Percentiles rank a stretch among this genome's conserved stretches.
Evolutionary conservation across 202 grass and related monocot species (phyloP).

Genomic region (Panicum hallii): DNA sequence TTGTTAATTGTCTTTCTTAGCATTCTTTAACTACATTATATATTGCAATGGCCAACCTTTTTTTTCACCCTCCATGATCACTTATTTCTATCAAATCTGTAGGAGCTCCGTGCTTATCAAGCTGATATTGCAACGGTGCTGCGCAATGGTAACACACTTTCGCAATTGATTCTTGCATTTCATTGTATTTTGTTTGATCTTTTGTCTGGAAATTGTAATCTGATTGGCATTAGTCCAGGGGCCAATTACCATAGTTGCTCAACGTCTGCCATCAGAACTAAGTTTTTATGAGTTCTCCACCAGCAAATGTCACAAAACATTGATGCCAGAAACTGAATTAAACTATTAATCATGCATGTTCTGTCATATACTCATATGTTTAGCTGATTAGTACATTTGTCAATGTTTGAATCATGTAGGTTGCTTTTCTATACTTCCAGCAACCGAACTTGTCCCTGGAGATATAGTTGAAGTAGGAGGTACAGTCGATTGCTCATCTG

Average conservation of each 20-base stretch:
- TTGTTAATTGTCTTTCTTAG: constrained; percentile 19
- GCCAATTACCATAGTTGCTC: not conserved
- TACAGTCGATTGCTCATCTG: constrained; percentile 46
- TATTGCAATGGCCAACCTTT: constrained; percentile 13
- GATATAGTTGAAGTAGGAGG: constrained; percentile 99
- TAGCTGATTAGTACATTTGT: constrained; percentile 34
- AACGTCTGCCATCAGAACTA: not conserved
- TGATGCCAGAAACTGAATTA: not conserved
- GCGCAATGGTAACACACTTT: constrained; percentile 79
- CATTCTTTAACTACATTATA: constrained; percentile 29
- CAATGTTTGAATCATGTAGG: constrained; percentile 67
- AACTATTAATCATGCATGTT: not conserved
- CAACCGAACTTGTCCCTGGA: constrained; percentile 96
- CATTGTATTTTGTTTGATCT: constrained; percentile 5
- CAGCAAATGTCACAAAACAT: not conserved
- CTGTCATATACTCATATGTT: constrained; percentile 21
- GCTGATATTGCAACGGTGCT: constrained; percentile 96
- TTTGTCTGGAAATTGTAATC: not conserved
- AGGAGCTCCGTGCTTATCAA: constrained; percentile 98
- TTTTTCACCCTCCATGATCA: constrained; percentile 33
- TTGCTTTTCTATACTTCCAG: constrained; percentile 97
- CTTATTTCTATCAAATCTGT: constrained; percentile 41
- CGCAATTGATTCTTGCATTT: constrained; percentile 24
- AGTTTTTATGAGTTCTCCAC: not conserved
- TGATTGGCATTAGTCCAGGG: not conserved